Conservation (phyloP, 148 eudicot genomes). For the Cornus kousa region DNA sequence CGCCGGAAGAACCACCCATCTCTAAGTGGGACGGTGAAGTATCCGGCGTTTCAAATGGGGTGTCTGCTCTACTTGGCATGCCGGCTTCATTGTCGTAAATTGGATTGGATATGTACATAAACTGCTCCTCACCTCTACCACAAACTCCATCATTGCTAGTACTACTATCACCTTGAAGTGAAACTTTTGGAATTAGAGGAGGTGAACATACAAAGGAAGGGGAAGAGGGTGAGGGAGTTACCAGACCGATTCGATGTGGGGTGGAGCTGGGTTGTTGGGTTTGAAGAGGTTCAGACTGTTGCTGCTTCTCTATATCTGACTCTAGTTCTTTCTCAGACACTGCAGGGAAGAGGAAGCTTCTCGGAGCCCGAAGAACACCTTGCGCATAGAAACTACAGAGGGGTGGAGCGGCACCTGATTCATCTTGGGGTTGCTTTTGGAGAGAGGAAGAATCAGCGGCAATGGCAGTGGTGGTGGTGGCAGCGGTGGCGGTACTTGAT, state of each 20-base stretch:
- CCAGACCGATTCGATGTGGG: constrained; percentile 22
- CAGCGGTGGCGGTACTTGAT: constrained; percentile 2
- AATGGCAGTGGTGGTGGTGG: constrained; percentile 12
- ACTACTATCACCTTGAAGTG: not conserved
- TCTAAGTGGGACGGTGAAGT: constrained; percentile 65
- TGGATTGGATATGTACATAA: constrained; percentile 80
- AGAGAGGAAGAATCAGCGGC: not conserved
- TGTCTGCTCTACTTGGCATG: constrained; percentile 29
- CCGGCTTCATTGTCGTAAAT: constrained; percentile 47
- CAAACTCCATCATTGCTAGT: not conserved
- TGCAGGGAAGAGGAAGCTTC: constrained; percentile 63
- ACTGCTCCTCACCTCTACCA: constrained; percentile 7
- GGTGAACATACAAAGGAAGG: constrained; percentile 20
- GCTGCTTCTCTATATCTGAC: constrained; percentile 30
- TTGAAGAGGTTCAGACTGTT: constrained; percentile 26
- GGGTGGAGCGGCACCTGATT: constrained; percentile 35
- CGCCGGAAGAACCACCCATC: constrained; percentile 28
- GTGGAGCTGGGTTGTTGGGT: constrained; percentile 11
- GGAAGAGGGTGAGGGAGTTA: constrained; percentile 24
- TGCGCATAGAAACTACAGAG: constrained; percentile 53
- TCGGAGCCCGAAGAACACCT: constrained; percentile 72
- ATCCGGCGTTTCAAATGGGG: constrained; percentile 79
- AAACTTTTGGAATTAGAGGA: constrained; percentile 5
- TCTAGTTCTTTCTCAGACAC: constrained; percentile 28
- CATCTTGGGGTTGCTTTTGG: not conserved